Evolutionary conservation across 1,284 basidiomycete species (phyloP).

Genomic region (Boletellus deceptivus): DNA sequence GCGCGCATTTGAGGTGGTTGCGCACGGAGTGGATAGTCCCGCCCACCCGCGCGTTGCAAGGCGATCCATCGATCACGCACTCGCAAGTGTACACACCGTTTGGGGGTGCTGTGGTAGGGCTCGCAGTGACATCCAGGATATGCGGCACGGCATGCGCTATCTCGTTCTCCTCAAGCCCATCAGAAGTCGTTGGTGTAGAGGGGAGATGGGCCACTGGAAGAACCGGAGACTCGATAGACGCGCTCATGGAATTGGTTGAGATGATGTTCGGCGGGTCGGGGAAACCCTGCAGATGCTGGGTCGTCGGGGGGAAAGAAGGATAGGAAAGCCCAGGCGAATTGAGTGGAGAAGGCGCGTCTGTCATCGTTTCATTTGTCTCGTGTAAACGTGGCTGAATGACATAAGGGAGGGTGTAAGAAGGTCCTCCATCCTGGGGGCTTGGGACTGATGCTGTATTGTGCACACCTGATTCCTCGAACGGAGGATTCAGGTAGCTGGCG

Average conservation of each 20-base stretch:
- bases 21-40: constrained; percentile 10
- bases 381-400: background rate
- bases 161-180: background rate
- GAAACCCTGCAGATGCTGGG: background rate
- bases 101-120: background rate
- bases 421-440: background rate
- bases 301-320: background rate
- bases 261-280: background rate
- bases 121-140: background rate
- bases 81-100: constrained; percentile 2
- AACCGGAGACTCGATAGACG: background rate
- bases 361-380: background rate
- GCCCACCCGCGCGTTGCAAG: constrained; percentile 4
- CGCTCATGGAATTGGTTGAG: background rate
- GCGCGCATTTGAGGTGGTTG: constrained; percentile 14
- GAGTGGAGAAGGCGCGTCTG: background rate
- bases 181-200: background rate
- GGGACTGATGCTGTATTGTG: background rate
- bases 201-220: background rate
- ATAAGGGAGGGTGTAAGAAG: background rate
- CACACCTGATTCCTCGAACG: background rate
- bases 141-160: background rate
- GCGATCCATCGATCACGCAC: background rate
- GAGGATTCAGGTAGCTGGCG: background rate
- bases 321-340: background rate